Percentiles rank a stretch among this genome's conserved stretches.
Evolutionary conservation across 306 rosid genomes (phyloP).

Genomic region (Purshia tridentata): DNA sequence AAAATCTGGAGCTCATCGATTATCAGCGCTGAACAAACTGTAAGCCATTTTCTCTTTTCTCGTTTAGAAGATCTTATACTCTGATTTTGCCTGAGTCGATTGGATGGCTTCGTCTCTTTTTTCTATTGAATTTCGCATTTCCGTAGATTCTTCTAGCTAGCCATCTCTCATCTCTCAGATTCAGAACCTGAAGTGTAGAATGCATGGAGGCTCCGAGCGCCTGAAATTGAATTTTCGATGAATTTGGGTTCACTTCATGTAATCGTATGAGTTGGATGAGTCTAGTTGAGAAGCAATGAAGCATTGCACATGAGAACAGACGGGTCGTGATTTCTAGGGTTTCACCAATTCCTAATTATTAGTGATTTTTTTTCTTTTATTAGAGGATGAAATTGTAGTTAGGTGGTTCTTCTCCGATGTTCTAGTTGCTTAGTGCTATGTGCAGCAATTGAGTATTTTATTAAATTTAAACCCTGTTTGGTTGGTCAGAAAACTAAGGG

Average conservation of each 20-base stretch:
- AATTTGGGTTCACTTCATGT: neutral
- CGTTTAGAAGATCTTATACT: neutral
- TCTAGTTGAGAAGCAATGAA: neutral
- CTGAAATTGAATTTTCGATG: neutral
- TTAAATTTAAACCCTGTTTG: neutral
- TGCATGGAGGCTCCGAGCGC: neutral
- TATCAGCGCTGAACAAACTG: neutral
- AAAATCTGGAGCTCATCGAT: neutral
- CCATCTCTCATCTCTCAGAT: neutral
- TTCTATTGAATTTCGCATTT: neutral
- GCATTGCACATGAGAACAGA: neutral
- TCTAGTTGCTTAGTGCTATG: neutral
- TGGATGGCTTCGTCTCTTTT: neutral
- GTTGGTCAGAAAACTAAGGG: neutral
- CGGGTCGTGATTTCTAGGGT: neutral
- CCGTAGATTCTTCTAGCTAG: neutral
- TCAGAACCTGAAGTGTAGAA: neutral
- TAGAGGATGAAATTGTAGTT: neutral
- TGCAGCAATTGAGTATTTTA: neutral
- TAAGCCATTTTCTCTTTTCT: slow-evolving; percentile 2
- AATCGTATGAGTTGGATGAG: neutral
- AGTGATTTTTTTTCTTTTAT: neutral
- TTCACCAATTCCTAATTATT: neutral
- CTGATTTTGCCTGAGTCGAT: neutral
- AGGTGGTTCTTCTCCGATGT: neutral